Base-by-base conservation (phyloP, 2,329 filamentous ascomycete species). In the Rasamsonia emersonii region DNA sequence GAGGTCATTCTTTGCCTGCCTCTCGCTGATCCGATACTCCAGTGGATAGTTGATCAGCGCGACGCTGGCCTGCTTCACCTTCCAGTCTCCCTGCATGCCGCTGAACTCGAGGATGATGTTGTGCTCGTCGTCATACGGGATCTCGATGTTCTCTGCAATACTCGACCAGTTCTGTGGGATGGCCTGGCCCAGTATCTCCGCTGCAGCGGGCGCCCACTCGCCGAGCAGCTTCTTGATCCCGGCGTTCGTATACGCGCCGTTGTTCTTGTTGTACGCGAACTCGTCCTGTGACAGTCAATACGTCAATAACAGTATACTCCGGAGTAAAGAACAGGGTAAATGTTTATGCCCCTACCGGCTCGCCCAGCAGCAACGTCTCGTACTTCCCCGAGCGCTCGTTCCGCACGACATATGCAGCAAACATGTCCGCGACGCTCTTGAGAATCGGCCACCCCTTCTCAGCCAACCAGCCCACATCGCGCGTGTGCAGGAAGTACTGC, bases 31-130 rank as follows among this genome's bases (percentile, higher is more conserved):
- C 13, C 30, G 28, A 28, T 39, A 39, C 28, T 70, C 65, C 0
- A 78, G 51, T 3, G 77, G 67, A 45, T 75, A 77, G 19, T 73
- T 73, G 23, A 75, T 63, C 18, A 80, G 56, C 17, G 77, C 70
- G 9, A 79, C 69, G 50, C 79, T 75, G 4, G 75, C 76, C 49
- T 80, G 75, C 47, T 80, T 80, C 26, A 79, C 73, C 4, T 58
- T 56, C 27, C 75, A 70, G 7, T 63, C 68, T 13, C 73, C 70
- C 39, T 75, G 76, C 73, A 78, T 77, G 1, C 60, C 63, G 0
- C 60, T 56, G 39, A 72, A 77, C 41, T 78, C 73, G 2, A 73
- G 54, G 8, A 74, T 72, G 29, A 79, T 73, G 25, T 65, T 61
- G 1, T 67, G 69, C 3, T 64, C 48, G 3, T 62, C 48, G 32